phyloP scores from a whole-genome alignment of 345 rosid species.

The Acer campestre region DNA sequence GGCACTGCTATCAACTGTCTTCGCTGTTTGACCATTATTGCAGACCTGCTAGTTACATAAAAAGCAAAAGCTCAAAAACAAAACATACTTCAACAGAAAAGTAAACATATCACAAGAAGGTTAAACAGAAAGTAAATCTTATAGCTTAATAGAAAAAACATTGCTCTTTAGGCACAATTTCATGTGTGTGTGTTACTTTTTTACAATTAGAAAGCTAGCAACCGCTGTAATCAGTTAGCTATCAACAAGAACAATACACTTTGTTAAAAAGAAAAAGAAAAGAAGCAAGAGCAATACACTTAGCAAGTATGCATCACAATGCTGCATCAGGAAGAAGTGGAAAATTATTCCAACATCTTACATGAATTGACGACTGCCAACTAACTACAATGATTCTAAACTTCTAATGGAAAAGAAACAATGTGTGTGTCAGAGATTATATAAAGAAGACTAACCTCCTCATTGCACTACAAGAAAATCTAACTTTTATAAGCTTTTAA shows the following conservation, averaged over 20 bases:
- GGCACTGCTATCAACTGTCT: conserved; percentile 26
- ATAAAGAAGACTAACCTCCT: background rate
- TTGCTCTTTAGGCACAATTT: too few species aligned
- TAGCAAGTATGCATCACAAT: background rate
- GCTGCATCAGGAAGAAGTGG: background rate
- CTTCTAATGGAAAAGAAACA: background rate
- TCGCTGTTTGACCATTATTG: conserved; percentile 49
- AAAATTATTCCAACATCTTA: background rate
- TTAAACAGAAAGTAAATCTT: too few species aligned
- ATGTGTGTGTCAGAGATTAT: background rate
- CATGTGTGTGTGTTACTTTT: background rate
- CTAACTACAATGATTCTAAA: background rate
- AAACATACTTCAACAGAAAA: background rate
- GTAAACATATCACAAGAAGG: background rate
- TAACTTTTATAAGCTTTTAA: too few species aligned
- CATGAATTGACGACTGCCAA: background rate
- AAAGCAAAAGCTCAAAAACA: background rate
- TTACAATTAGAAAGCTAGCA: background rate
- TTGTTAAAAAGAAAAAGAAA: background rate
- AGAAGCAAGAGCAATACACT: background rate
- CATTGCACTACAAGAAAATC: background rate
- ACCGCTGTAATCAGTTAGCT: background rate
- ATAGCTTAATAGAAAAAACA: background rate
- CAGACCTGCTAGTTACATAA: conserved; percentile 18
- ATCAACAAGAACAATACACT: background rate